phyloP scores from a whole-genome alignment of 2,329 filamentous ascomycete species.

The Fusarium newnesense region DNA sequence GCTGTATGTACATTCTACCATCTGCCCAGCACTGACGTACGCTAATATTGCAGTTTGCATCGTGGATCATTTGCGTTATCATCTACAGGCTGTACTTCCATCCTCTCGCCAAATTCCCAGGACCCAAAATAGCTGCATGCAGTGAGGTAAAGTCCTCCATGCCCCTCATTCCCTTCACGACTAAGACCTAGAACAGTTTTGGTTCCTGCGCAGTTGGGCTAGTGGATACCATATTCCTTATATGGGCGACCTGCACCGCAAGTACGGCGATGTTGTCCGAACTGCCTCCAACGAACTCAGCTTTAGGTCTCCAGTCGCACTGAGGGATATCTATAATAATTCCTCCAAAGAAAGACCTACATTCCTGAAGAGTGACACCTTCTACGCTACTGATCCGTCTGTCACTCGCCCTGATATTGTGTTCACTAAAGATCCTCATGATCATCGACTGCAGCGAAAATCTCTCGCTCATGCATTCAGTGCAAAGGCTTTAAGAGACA shows the following conservation, averaged over 20 bases:
- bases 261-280: constrained; percentile 37
- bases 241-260: constrained; percentile 2
- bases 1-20: neutral
- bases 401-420: constrained; percentile 1
- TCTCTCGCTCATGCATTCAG: constrained; percentile 27
- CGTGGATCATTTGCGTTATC: neutral
- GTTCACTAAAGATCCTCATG: constrained; percentile 2
- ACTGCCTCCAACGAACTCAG: constrained; percentile 29
- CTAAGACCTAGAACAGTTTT: neutral
- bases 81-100: constrained; percentile 32
- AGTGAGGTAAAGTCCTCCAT: constrained; percentile 7
- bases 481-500: constrained; percentile 7
- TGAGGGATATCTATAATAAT: constrained; percentile 35
- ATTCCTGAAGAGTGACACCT: constrained; percentile 18
- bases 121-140: constrained; percentile 33
- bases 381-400: constrained; percentile 9
- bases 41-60: neutral
- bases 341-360: neutral
- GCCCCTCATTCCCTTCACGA: accelerated
- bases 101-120: constrained; percentile 36
- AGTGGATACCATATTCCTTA: neutral
- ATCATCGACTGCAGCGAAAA: constrained; percentile 14
- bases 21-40: accelerated
- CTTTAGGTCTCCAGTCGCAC: constrained; percentile 18
- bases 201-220: neutral